phyloP scores from a whole-genome alignment of 331 rosid species.

The Spiraea crenata region DNA sequence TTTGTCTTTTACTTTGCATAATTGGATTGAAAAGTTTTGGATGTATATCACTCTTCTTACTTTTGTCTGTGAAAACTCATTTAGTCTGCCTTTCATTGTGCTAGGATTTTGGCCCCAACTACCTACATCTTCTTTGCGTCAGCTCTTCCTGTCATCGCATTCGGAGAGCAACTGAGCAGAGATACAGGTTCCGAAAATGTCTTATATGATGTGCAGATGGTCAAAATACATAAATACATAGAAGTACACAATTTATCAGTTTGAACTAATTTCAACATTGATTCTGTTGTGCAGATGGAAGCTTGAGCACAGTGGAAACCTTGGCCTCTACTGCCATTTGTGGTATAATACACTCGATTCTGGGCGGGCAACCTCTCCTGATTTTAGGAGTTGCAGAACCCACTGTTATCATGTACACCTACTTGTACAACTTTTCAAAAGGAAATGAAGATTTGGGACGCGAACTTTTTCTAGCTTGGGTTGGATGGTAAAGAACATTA shows the following conservation, averaged over 20 bases:
- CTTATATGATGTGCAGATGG: background rate
- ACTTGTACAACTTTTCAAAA: slow-evolving; percentile 70
- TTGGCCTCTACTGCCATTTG: slow-evolving; percentile 80
- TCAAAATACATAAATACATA: background rate
- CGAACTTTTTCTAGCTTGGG: slow-evolving; percentile 76
- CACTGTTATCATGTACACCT: slow-evolving; percentile 76
- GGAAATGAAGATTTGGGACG: slow-evolving; percentile 55
- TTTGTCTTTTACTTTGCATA: background rate
- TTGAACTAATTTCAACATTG: background rate
- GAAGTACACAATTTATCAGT: background rate
- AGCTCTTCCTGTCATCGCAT: slow-evolving; percentile 90
- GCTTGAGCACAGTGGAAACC: slow-evolving; percentile 78
- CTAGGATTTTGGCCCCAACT: slow-evolving; percentile 84
- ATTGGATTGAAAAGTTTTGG: background rate
- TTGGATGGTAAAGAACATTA: slow-evolving; percentile 60
- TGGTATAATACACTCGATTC: slow-evolving; percentile 81
- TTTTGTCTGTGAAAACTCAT: background rate
- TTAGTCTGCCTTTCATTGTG: background rate
- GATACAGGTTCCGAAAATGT: slow-evolving; percentile 59
- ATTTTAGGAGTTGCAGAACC: slow-evolving; percentile 89
- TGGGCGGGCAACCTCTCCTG: slow-evolving; percentile 87
- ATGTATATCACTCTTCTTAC: background rate
- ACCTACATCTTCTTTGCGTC: slow-evolving; percentile 86
- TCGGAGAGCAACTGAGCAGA: slow-evolving; percentile 73
- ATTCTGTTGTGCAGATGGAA: slow-evolving; percentile 56